Percentiles rank a stretch among this genome's conserved stretches.
These are phyloP conservation scores for Cytospora piceicola DNA, from an alignment of 2,329 filamentous ascomycete genomes.

Conservation along the genomic window DNA sequence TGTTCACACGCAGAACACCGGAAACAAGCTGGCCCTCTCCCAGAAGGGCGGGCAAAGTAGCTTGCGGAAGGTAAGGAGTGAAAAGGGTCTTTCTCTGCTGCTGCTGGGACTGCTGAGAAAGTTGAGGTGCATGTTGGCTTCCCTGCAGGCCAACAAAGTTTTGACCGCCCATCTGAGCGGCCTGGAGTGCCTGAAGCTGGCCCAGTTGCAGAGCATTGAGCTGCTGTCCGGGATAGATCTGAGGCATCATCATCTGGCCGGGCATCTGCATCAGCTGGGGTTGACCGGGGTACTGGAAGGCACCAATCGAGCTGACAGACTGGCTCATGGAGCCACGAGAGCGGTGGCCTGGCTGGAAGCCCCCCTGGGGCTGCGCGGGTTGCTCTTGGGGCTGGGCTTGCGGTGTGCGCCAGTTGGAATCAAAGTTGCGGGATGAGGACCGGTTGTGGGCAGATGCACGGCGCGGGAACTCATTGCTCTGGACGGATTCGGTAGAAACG, in stretches of 20 bases:
- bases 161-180: slow-evolving; percentile 80
- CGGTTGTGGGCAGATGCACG: slow-evolving; percentile 82
- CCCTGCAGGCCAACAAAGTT: slow-evolving; percentile 69
- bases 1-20: slow-evolving; percentile 96
- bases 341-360: slow-evolving; percentile 92
- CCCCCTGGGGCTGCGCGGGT: slow-evolving; percentile 60
- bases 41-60: slow-evolving; percentile 86
- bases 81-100: slow-evolving; percentile 98
- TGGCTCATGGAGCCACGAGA: slow-evolving; percentile 80
- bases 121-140: slow-evolving; percentile 73
- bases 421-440: slow-evolving; percentile 89
- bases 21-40: slow-evolving; percentile 93
- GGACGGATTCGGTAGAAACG: slow-evolving; percentile 58
- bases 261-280: slow-evolving; percentile 86
- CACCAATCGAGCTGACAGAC: slow-evolving; percentile 80
- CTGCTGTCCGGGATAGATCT: slow-evolving; percentile 83
- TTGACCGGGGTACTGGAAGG: slow-evolving; percentile 88
- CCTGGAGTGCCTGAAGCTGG: slow-evolving; percentile 90
- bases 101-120: slow-evolving; percentile 74
- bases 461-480: slow-evolving; percentile 67
- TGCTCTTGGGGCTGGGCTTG: slow-evolving; percentile 67
- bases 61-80: slow-evolving; percentile 95
- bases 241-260: slow-evolving; percentile 83
- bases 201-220: slow-evolving; percentile 85
- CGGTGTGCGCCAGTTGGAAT: slow-evolving; percentile 96